Base-by-base conservation (phyloP, 1,139 yeast genomes). In the Geotrichum candidum region DNA sequence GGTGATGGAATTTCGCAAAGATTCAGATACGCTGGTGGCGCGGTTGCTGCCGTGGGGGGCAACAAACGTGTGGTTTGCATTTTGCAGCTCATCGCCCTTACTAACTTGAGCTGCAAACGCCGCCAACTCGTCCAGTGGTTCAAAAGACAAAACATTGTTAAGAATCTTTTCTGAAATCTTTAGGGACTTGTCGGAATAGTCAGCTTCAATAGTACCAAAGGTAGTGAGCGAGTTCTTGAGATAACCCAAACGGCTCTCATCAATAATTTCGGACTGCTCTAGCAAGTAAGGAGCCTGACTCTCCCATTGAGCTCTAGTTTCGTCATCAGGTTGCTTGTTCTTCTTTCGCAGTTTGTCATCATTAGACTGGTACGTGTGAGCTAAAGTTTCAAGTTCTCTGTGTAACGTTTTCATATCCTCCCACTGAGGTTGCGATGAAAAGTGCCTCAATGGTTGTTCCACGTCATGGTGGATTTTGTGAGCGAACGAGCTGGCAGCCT, bases 281-380 rank as follows among this genome's bases (percentile, higher is more conserved):
- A 90, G 87, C 51, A 87, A 83, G 65, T 81, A 84, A 1, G 96
- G 95, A 0, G 96, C 94, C 72, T 86, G 86, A 63, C 82, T 78
- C 66, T 85, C 87, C 96, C 97, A 91, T 57, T 74, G 73, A 51
- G 68, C 66, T 29, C 71, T 66, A 22, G 60, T 62, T 56, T 71
- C 70, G 29, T 68, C 69, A 25, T 71, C 65, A 15, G 64, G 56
- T 25, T 63, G 61, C 57, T 69, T 69, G 57, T 54, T 41, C 57
- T 68, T 68, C 51, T 58, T 59, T 60, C 63, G 63, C 56, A 62
- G 57, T 46, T 63, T 61, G 33, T 66, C 70, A 50, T 66, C 66
- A n/a, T 65, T 65, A 10, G 65, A 64, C 41, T 63, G 65, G 53
- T 67, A 62, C 35, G 64, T 60, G 51, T 67, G 64, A 15, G 76